phyloP scores from a whole-genome alignment of 139 green algal genomes.

The Micractinium conductrix region DNA sequence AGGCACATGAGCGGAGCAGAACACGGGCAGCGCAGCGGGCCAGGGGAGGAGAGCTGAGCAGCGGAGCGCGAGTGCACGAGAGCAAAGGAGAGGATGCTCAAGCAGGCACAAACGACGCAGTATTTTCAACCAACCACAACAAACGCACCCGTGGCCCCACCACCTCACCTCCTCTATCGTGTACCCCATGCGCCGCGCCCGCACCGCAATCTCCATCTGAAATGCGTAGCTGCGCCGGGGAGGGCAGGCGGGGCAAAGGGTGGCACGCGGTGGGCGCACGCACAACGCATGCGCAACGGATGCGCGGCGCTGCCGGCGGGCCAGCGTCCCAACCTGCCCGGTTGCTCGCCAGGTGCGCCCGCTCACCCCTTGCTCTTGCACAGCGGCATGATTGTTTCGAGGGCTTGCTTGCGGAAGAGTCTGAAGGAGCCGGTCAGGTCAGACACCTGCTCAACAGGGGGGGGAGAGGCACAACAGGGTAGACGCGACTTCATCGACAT shows the following conservation, averaged over 20 bases:
- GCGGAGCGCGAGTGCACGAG: too few species aligned
- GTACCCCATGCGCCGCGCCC: slow-evolving; percentile 66
- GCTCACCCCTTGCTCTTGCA: slow-evolving; percentile 39
- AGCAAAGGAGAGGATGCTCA: too few species aligned
- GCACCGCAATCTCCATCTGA: slow-evolving; percentile 98
- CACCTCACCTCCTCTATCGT: slow-evolving; percentile 50
- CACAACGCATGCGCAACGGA: too few species aligned
- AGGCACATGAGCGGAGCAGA: too few species aligned
- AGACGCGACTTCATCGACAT: too few species aligned
- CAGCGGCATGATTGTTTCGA: slow-evolving; percentile 62
- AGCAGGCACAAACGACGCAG: too few species aligned
- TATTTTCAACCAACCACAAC: neutral
- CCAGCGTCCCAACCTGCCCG: too few species aligned
- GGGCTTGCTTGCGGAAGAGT: slow-evolving; percentile 79
- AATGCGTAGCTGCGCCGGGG: slow-evolving; percentile 82
- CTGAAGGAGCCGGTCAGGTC: slow-evolving; percentile 96
- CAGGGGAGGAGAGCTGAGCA: too few species aligned
- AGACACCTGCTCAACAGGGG: slow-evolving; percentile 38
- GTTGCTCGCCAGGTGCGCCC: too few species aligned
- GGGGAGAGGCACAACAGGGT: neutral
- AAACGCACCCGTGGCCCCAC: neutral
- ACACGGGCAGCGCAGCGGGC: neutral
- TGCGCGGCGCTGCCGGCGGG: too few species aligned
- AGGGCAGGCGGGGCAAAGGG: neutral
- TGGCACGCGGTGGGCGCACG: too few species aligned